These are phyloP conservation scores for Dactylis glomerata DNA, from an alignment of 176 grass and related monocot species.

Conservation along the genomic window DNA sequence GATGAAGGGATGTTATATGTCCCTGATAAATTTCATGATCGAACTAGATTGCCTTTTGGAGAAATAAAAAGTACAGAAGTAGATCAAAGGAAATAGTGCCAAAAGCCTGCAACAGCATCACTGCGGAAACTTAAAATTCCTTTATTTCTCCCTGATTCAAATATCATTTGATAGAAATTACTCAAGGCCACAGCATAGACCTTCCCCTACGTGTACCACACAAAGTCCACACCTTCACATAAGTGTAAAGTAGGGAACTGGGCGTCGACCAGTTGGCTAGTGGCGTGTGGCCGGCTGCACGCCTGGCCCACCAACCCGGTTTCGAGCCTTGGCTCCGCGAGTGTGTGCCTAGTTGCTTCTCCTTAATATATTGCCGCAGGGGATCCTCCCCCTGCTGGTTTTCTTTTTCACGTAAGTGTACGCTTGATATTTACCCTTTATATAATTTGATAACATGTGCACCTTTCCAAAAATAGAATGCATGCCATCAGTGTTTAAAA, in stretches of 20 bases:
- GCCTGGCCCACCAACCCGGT: no score
- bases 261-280: no score
- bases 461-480: neutral
- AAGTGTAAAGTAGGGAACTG: neutral
- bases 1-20: neutral
- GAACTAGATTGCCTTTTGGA: neutral
- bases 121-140: neutral
- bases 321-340: no score
- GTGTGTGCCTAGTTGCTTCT: no score
- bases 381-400: no score
- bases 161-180: conserved; percentile 1
- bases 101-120: neutral
- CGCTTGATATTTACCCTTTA: conserved; percentile 7
- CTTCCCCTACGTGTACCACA: neutral
- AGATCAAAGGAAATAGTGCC: neutral
- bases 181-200: neutral
- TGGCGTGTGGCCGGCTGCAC: no score
- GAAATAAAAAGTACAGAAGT: neutral
- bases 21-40: neutral
- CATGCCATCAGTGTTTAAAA: neutral
- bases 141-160: neutral
- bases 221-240: neutral
- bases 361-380: no score
- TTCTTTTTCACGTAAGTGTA: neutral
- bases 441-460: conserved; percentile 5